Percentiles rank a stretch among this genome's conserved stretches.
phyloP scores from a whole-genome alignment of 768 basidiomycete genomes.

The Tulasnella sp. region DNA sequence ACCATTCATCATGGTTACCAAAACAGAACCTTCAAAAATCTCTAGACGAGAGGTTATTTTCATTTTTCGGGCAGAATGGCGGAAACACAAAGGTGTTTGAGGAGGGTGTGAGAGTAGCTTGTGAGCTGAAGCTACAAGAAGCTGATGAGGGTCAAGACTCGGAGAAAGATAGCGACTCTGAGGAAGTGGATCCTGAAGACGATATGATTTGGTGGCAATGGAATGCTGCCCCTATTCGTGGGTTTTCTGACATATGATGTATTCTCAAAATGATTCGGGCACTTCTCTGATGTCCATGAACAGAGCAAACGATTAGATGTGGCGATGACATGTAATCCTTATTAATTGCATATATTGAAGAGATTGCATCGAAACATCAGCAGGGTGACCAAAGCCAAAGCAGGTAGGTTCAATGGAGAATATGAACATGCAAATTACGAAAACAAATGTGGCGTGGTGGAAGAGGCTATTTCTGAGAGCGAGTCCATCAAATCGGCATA shows the following conservation, averaged over 20 bases:
- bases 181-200: constrained; percentile 7
- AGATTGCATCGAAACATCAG: no score
- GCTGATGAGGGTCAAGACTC: background rate
- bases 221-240: constrained; percentile 11
- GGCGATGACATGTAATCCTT: no score
- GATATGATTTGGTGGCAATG: constrained; percentile 19
- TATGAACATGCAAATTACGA: no score
- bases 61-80: background rate
- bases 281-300: no score
- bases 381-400: no score
- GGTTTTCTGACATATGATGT: constrained; percentile 8
- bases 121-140: background rate
- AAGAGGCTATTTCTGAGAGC: no score
- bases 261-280: no score
- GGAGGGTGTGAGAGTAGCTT: constrained; percentile 3
- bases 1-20: constrained; percentile 16
- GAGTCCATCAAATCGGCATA: no score
- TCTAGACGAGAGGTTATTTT: constrained; percentile 1
- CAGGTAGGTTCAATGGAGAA: no score
- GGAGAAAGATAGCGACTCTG: background rate
- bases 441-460: no score
- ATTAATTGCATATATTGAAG: no score
- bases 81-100: background rate
- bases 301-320: no score
- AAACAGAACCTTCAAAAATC: constrained; percentile 6